Base-by-base conservation (phyloP, 2,329 filamentous ascomycete genomes). In the Helotiales sp. region DNA sequence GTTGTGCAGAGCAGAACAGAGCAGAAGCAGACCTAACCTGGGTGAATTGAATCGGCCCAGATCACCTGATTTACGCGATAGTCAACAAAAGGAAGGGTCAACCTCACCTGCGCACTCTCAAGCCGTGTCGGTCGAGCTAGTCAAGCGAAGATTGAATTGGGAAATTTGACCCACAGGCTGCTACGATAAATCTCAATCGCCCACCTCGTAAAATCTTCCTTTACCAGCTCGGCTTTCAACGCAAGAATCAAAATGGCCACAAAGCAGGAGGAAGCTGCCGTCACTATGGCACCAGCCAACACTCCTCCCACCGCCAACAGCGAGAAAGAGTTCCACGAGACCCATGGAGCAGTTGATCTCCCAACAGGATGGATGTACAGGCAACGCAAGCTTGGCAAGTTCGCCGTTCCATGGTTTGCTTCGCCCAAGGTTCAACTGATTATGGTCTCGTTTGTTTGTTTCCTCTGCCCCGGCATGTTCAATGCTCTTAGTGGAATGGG, bases 391-490 rank as follows among this genome's bases (percentile, higher is more conserved):
- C 67, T 93, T 65, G 84, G 85, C 20, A 80, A 82, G 59, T 79
- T 80, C 66, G 83, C 84, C 71, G 68, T 90, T 7, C 83, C 84
- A 3, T 92, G 88, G 84, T 93, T 91, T 77, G 91, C 91, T 24
- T 92, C 91, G 65, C 91, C 91, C 13, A 86, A 88, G 75, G 79
- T 88, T 57, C 91, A 94, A 80, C 84, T 94, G 40, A 74, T 91
- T 69, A 85, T 93, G 83, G 90, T 93, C 64, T 84, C 88, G 24
- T 82, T 91, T 68, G 88, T 91, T 59, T 91, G 89, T 77, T 91
- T 92, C 82, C 77, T 91, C 69, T 92, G 89, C 76, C 89, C 89
- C 0, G 89, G 89, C 73, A 91, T 91, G 88, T 91, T 87, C 82
- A 91, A 91, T 75, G 88, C 89, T 22, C 80, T 91, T 66, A 82